phyloP scores from a whole-genome alignment of 768 basidiomycete genomes.

The Strobilomyces dryophilus region DNA sequence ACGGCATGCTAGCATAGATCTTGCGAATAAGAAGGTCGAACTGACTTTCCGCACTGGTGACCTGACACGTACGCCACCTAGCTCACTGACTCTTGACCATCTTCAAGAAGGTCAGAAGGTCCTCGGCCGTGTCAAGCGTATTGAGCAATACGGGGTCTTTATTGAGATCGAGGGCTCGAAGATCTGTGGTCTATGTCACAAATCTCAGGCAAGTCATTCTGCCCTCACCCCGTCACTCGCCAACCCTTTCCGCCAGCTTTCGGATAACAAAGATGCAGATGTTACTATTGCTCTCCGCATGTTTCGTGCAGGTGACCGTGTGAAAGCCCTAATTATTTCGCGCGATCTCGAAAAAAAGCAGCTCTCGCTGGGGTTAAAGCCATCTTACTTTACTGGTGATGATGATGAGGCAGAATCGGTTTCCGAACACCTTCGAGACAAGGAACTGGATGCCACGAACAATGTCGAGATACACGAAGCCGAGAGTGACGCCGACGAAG shows the following conservation, averaged over 20 bases:
- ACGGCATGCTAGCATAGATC: slow-evolving; percentile 55
- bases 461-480: slow-evolving; percentile 20
- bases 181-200: slow-evolving; percentile 89
- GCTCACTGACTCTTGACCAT: slow-evolving; percentile 44
- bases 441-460: slow-evolving; percentile 30
- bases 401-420: slow-evolving; percentile 40
- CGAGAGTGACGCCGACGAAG: slow-evolving; percentile 13
- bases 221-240: not conserved
- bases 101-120: slow-evolving; percentile 79
- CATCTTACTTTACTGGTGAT: slow-evolving; percentile 75
- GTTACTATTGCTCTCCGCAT: slow-evolving; percentile 69
- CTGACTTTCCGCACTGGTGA: slow-evolving; percentile 80
- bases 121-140: slow-evolving; percentile 69
- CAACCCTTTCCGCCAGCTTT: slow-evolving; percentile 49
- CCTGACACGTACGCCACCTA: slow-evolving; percentile 36
- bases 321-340: slow-evolving; percentile 71
- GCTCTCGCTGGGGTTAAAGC: slow-evolving; percentile 79
- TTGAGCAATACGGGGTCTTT: slow-evolving; percentile 92
- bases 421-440: slow-evolving; percentile 23
- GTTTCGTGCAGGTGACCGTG: slow-evolving; percentile 83
- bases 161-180: slow-evolving; percentile 83
- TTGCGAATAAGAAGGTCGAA: slow-evolving; percentile 76
- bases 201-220: slow-evolving; percentile 66
- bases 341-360: slow-evolving; percentile 78
- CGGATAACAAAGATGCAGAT: slow-evolving; percentile 83